phyloP scores from a whole-genome alignment of 2,329 filamentous ascomycete species.

The Botrytis paeoniae region DNA sequence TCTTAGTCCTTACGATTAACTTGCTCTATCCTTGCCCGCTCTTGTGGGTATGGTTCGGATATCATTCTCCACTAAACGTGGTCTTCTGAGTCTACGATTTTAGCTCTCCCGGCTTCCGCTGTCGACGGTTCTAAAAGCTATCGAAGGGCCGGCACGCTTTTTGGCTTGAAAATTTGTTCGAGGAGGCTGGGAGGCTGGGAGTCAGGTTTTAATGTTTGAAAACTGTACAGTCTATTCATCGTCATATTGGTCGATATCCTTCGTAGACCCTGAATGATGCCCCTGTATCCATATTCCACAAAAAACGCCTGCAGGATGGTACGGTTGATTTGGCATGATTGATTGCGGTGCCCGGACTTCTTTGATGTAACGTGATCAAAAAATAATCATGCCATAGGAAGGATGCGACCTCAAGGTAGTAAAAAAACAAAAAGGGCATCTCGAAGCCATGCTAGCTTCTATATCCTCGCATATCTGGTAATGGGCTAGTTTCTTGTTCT shows the following conservation, averaged over 20 bases:
- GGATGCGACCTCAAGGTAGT: neutral
- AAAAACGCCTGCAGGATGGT: neutral
- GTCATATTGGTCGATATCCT: neutral
- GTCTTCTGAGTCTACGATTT: constrained; percentile 13
- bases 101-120: constrained; percentile 26
- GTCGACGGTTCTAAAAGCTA: constrained; percentile 21
- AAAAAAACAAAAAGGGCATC: neutral
- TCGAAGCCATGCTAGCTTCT: constrained; percentile 13
- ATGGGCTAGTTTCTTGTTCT: constrained; percentile 19
- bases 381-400: neutral
- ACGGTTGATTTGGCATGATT: neutral
- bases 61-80: constrained; percentile 25
- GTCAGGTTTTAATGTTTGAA: neutral
- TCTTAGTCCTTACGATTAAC: neutral
- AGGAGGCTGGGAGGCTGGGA: constrained; percentile 16
- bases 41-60: constrained; percentile 25
- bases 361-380: constrained; percentile 6
- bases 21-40: constrained; percentile 3
- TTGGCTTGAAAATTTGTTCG: constrained; percentile 10
- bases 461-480: constrained; percentile 25
- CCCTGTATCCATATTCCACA: neutral
- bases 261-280: neutral
- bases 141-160: constrained; percentile 22
- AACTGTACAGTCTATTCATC: neutral
- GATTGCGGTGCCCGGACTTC: neutral